These are phyloP conservation scores for Tubosaeta brunneosetosa DNA, from an alignment of 768 basidiomycete genomes.

Conservation along the genomic window DNA sequence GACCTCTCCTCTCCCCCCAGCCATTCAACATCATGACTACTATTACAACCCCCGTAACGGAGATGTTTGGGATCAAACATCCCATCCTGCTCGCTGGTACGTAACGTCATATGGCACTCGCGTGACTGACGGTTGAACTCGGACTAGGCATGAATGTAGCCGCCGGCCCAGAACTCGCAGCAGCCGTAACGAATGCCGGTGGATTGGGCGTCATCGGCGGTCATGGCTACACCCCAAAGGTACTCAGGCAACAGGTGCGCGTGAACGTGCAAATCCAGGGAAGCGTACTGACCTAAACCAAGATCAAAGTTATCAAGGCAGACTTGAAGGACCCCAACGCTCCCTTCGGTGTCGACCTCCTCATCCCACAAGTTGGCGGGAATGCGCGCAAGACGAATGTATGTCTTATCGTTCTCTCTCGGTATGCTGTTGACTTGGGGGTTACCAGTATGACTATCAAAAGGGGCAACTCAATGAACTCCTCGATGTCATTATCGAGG, in stretches of 20 bases:
- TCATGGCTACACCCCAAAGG: conserved; percentile 78
- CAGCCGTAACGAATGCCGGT: conserved; percentile 91
- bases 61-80: conserved; percentile 85
- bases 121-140: neutral
- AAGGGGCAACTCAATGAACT: conserved; percentile 80
- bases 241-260: conserved; percentile 70
- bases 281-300: conserved; percentile 6
- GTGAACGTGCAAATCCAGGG: neutral
- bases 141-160: conserved; percentile 58
- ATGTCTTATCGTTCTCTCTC: conserved; percentile 14
- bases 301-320: conserved; percentile 73
- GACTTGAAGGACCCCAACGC: conserved; percentile 67
- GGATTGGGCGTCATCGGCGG: conserved; percentile 93
- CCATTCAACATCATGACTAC: conserved; percentile 36
- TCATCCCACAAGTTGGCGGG: conserved; percentile 84
- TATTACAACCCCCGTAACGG: conserved; percentile 80
- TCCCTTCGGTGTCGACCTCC: conserved; percentile 89
- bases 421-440: neutral
- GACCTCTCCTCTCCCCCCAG: neutral
- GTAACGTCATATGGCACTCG: conserved; percentile 33
- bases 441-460: conserved; percentile 75
- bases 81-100: conserved; percentile 80
- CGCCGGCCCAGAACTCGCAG: conserved; percentile 79
- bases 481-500: conserved; percentile 88
- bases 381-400: conserved; percentile 90